Evolutionary conservation across 225 moss, liverwort and hornwort species (phyloP).

Genomic region (Anthoceros angustus): DNA sequence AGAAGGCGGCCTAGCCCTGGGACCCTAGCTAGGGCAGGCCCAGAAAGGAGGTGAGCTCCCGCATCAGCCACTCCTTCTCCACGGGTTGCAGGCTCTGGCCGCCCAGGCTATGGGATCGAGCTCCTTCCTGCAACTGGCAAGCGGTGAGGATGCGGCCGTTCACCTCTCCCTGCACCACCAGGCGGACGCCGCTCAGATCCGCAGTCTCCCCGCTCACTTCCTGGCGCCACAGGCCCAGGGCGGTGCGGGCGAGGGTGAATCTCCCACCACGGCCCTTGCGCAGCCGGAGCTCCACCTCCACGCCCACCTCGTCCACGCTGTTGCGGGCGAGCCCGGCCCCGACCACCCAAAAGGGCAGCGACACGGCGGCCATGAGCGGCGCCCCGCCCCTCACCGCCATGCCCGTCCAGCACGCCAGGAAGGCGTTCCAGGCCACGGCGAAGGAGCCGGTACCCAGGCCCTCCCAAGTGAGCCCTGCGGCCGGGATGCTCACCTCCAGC

Average conservation of each 20-base stretch:
- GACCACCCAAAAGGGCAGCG: conserved; percentile 97
- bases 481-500: conserved; percentile 60
- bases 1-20: neutral
- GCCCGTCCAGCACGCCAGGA: conserved; percentile 65
- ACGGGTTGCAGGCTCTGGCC: conserved; percentile 49
- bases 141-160: conserved; percentile 37
- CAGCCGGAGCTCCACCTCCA: neutral
- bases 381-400: conserved; percentile 50
- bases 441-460: conserved; percentile 61
- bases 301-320: neutral
- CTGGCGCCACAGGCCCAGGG: neutral
- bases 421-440: conserved; percentile 86
- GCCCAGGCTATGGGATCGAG: conserved; percentile 32
- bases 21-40: conserved; percentile 4
- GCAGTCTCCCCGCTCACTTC: neutral
- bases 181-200: neutral
- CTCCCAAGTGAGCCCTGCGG: conserved; percentile 54
- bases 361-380: conserved; percentile 51
- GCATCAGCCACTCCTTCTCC: conserved; percentile 71
- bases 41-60: conserved; percentile 39
- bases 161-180: conserved; percentile 25
- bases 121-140: conserved; percentile 43
- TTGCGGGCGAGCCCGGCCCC: conserved; percentile 38
- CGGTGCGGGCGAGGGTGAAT: conserved; percentile 2
- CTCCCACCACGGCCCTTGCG: neutral